These are phyloP conservation scores for Bremia lactucae DNA, from an alignment of 352 stramenopile species.

Conservation along the genomic window DNA sequence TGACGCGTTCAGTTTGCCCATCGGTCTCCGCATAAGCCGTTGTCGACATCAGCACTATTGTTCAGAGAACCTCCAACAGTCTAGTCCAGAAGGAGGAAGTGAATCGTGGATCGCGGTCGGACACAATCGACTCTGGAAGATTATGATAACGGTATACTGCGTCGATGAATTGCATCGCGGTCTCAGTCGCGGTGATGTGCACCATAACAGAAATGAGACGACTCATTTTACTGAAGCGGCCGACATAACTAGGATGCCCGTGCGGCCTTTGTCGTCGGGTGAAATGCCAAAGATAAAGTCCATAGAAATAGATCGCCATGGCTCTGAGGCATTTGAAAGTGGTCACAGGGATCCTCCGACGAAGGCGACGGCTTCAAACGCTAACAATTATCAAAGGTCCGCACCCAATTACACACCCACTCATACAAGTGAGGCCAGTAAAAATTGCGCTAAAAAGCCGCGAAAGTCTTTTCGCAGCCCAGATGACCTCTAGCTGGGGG, in stretches of 20 bases:
- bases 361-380: not conserved
- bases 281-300: not conserved
- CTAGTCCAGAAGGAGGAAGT: too few relatives aligned
- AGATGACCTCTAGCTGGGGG: too few relatives aligned
- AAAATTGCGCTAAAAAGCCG: too few relatives aligned
- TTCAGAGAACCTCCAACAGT: too few relatives aligned
- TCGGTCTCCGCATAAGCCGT: too few relatives aligned
- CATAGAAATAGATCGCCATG: not conserved
- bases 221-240: conserved; percentile 1
- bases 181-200: not conserved
- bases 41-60: too few relatives aligned
- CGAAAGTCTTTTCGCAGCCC: too few relatives aligned
- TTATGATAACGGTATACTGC: conserved; percentile 5
- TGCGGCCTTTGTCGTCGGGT: not conserved
- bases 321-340: not conserved
- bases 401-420: too few relatives aligned
- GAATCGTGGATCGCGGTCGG: too few relatives aligned
- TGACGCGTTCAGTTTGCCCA: too few relatives aligned
- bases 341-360: not conserved
- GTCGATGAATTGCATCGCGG: not conserved
- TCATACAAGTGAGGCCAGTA: too few relatives aligned
- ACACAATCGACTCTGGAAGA: too few relatives aligned
- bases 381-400: not conserved
- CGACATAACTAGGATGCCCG: not conserved
- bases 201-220: not conserved